A percentile compares a stretch with the other conserved stretches of the same genome.
phyloP scores from a whole-genome alignment of 139 green algal species.

The Diplosphaera chodatii region DNA sequence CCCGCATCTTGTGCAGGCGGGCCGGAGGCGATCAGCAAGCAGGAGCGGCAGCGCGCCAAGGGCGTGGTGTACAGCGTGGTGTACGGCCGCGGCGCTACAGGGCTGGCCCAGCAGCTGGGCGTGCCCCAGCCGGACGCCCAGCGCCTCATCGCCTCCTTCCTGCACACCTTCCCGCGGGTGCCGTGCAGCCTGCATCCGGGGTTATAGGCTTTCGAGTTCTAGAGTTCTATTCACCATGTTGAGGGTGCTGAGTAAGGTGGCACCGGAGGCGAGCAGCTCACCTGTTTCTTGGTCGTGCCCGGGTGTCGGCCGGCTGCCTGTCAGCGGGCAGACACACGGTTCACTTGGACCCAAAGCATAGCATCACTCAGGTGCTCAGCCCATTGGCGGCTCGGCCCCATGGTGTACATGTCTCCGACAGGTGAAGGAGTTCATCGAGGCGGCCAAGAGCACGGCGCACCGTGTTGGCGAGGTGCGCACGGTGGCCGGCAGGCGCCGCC shows the following conservation, averaged over 20 bases:
- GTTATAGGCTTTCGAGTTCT: no score
- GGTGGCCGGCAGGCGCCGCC: slow-evolving; percentile 29
- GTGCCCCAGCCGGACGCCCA: slow-evolving; percentile 8
- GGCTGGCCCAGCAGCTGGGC: background rate
- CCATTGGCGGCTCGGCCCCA: no score
- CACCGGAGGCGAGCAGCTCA: no score
- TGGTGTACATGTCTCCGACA: no score
- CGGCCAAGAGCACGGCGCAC: slow-evolving; percentile 7
- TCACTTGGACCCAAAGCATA: no score
- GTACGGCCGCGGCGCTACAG: slow-evolving; percentile 34
- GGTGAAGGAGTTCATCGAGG: slow-evolving; percentile 2
- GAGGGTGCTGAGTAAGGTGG: no score
- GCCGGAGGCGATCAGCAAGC: slow-evolving; percentile 7
- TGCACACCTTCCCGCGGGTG: slow-evolving; percentile 45
- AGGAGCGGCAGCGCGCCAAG: slow-evolving; percentile 55
- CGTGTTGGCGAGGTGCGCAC: slow-evolving; percentile 30
- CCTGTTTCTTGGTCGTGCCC: no score
- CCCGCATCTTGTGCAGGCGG: slow-evolving; percentile 4
- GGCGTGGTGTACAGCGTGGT: slow-evolving; percentile 56
- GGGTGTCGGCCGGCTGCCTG: no score
- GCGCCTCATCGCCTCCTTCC: slow-evolving; percentile 40
- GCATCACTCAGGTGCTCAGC: no score
- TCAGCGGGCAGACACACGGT: no score
- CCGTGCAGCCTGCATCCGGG: no score
- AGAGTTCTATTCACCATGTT: no score